Base-by-base conservation (phyloP, 257 asterid genomes). In the Datura wrightii region DNA sequence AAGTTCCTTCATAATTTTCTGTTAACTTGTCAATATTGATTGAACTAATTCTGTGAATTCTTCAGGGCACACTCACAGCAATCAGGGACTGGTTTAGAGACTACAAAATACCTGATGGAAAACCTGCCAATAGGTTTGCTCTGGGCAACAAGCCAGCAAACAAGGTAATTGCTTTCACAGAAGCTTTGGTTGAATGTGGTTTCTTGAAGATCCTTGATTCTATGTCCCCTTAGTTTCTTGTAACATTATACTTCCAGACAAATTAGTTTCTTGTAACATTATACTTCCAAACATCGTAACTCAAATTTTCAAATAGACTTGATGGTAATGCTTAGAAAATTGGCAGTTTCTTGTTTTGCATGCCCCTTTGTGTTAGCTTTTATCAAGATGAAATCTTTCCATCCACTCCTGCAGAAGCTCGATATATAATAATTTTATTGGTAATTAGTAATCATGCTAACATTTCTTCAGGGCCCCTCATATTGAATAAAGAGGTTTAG, bases 91-190 rank as follows among this genome's bases (percentile, higher is more conserved):
- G 99, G 99, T 97, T 97, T 85, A 91, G 99, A 89, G 99, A 97
- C 89, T 97, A 95, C 94, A 97, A 97, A 91, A 97, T 97, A 86
- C 99, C 99, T 71, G 99, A 97, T 86, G 99, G 99, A 69, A 95
- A 97, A 87, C 97, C 99, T 46, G 98, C 99, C 37, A 95, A 97
- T 89, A 95, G 84, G 87, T 97, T 97, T 80, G 99, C 96, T 82
- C 99, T 97, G 84, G 99, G 93, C 81, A 93, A 97, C 90, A 93
- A 93, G 90, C 93, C 99, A 36, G 97, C 99, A 82, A 93, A 94
- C 84, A 97, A 95, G 98, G 99, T 95, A 92, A 41, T 8, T 53
- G 31, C 14, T 74, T 82, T 36, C 15, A 2, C 34, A 78, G 63
- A 34, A 31, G 31, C 3, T 78, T 52, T 52, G 82, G 82, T 31